Conservation (phyloP, 148 eudicot genomes). For the Rheum nobile region DNA sequence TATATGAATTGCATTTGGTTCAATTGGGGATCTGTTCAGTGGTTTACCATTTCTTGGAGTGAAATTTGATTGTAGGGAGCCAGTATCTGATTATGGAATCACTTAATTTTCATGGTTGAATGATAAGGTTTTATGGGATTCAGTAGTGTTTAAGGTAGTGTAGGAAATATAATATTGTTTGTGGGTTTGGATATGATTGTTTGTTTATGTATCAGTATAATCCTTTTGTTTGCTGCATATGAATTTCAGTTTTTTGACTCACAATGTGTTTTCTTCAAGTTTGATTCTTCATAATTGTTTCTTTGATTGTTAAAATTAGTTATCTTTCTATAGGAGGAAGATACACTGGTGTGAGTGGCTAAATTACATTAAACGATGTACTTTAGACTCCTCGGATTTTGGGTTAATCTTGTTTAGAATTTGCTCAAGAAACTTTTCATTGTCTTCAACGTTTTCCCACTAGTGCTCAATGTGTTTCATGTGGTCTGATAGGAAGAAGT, state of each 20-base stretch:
- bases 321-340: not conserved
- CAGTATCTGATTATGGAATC: not conserved
- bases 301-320: not conserved
- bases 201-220: not conserved
- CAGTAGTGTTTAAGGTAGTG: not conserved
- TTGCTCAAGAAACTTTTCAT: too few species aligned
- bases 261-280: too few species aligned
- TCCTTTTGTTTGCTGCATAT: not conserved
- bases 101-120: not conserved
- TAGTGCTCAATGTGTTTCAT: not conserved
- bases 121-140: not conserved
- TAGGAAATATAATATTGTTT: not conserved
- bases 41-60: not conserved
- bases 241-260: not conserved
- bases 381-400: too few species aligned
- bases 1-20: not conserved
- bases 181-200: not conserved
- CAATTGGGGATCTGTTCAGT: not conserved
- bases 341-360: not conserved
- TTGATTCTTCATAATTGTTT: not conserved
- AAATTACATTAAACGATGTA: not conserved
- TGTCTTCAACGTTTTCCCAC: not conserved
- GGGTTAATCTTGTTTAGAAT: too few species aligned
- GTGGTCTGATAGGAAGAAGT: not conserved
- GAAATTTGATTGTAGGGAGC: not conserved